Conservation (phyloP, 441 rosid genomes). For the Arabidopsis lyrata region DNA sequence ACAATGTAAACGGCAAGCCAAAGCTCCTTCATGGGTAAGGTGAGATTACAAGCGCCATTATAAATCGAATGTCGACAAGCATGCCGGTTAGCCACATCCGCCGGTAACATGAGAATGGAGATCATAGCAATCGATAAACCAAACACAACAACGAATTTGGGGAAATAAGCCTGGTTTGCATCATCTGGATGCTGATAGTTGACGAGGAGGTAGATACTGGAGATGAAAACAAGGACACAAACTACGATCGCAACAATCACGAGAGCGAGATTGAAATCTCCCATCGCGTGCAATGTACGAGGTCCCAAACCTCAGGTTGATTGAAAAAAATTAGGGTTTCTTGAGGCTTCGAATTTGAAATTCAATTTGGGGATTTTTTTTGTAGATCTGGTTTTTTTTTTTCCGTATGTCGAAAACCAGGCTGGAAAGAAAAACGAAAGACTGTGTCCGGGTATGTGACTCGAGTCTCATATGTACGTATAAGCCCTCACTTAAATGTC, state of each 20-base stretch:
- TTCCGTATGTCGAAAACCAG: constrained; percentile 24
- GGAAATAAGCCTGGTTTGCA: constrained; percentile 96
- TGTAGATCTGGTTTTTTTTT: constrained; percentile 49
- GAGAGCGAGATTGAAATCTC: constrained; percentile 98
- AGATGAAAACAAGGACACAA: constrained; percentile 79
- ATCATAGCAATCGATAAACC: constrained; percentile 90
- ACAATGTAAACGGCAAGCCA: constrained; percentile 93
- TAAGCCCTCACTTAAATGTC: not conserved
- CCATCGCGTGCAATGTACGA: constrained; percentile 64
- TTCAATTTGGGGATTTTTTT: constrained; percentile 23
- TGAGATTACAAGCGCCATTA: constrained; percentile 90
- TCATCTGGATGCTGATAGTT: constrained; percentile 99
- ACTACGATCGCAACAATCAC: constrained; percentile 89
- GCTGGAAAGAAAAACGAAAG: constrained; percentile 18
- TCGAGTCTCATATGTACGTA: not conserved
- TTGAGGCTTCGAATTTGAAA: constrained; percentile 10
- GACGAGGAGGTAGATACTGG: constrained; percentile 93
- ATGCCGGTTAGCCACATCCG: constrained; percentile 96
- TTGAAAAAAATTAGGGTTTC: constrained; percentile 45
- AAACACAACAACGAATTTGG: constrained; percentile 91
- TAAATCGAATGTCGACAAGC: constrained; percentile 91
- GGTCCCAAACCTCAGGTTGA: constrained; percentile 42
- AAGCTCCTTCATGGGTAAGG: constrained; percentile 95
- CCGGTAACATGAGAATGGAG: constrained; percentile 97
- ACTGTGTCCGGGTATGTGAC: constrained; percentile 43